Evolutionary conservation across 2,329 filamentous ascomycete species (phyloP).

Genomic region (Ophiostoma montium): DNA sequence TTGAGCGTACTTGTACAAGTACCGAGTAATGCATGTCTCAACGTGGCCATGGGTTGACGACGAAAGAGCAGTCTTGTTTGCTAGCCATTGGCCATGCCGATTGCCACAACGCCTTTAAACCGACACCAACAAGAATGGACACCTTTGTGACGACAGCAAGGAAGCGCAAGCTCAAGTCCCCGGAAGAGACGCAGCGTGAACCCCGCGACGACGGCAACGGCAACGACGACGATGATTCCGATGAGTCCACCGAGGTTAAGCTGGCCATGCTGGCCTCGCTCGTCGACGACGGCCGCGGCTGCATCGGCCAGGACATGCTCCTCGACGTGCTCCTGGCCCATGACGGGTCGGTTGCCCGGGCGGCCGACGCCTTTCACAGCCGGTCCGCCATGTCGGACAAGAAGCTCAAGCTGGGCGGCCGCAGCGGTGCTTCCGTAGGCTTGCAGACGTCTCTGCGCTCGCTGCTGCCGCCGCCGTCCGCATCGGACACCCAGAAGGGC

Average conservation of each 20-base stretch:
- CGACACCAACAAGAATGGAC: conserved; percentile 30
- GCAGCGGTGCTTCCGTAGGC: conserved; percentile 24
- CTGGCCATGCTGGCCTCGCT: conserved; percentile 72
- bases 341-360: conserved; percentile 59
- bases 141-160: conserved; percentile 35
- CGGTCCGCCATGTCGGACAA: conserved; percentile 22
- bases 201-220: neutral
- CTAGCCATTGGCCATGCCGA: no score
- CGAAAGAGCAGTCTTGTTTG: no score
- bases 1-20: no score
- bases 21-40: no score
- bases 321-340: conserved; percentile 68
- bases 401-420: neutral
- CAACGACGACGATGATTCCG: conserved; percentile 31
- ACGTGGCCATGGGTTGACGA: no score
- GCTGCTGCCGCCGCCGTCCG: conserved; percentile 10
- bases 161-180: conserved; percentile 31
- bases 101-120: neutral
- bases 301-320: conserved; percentile 45
- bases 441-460: conserved; percentile 50
- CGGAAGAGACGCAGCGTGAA: conserved; percentile 8
- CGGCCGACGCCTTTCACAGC: conserved; percentile 40
- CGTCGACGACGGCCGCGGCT: conserved; percentile 37
- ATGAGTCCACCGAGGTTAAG: conserved; percentile 72
- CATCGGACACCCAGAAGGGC: neutral